Evolutionary conservation across 1,284 basidiomycete genomes (phyloP), one percentile per base, ranked within the genome.

Genomic region (Pseudozyma hubeiensis): DNA sequence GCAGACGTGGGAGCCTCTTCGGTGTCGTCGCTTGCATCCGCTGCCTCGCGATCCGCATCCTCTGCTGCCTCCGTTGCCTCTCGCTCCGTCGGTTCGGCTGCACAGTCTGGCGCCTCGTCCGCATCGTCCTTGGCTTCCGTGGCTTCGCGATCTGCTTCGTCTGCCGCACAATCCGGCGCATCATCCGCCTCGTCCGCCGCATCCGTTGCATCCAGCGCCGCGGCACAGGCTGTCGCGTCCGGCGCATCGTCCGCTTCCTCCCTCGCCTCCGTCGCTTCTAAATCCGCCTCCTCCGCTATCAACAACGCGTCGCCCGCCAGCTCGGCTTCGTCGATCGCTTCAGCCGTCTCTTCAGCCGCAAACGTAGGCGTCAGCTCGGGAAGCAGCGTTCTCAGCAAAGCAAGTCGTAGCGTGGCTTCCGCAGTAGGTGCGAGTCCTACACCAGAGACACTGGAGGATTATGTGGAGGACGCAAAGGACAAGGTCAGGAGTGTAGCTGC

Each of bases 361-460:
- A 41, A 13, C 1, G 45, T 40, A 19, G 17, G 9, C n/a, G 29
- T 10, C 16, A 9, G 24, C 37, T 55, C 53, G 2, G 53, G 14
- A 16, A 47, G 44, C 24, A 31, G 24, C 4, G 53, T 39, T 33
- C 6, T 55, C 2, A 54, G 51, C 35, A 53, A 63, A 31, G 66
- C 66, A 0, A 50, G 53, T 33, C 51, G 66, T 0, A 35, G 33
- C 4, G 60, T n/a, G 10, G 60, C 55, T 7, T 55, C 51, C 5
- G 65, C 53, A 0, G 53, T 50, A 0, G 71, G 71, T 1, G 64
- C 60, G 8, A 54, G 34, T 9, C 68, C 68, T 2, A 54, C 54
- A 4, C 64, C 73, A 0, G 68, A 71, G 29, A 67, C 64, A 13
- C 3, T 64, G 1, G 43, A 45, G 14, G 73, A 75, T 16, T 57